Conservation (phyloP, 345 rosid species). For the Psidium guajava region DNA sequence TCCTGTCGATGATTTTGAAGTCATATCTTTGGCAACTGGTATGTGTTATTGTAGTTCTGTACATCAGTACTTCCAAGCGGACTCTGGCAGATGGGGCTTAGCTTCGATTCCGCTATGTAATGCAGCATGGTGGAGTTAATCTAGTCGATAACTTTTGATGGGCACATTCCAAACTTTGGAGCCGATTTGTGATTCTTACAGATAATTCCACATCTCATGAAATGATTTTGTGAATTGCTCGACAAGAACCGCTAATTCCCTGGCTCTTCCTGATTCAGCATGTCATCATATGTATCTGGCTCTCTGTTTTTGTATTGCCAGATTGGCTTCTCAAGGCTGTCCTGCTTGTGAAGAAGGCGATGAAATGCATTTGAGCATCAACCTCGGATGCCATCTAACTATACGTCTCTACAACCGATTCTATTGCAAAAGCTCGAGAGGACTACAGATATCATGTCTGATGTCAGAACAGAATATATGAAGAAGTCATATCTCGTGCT, state of each 20-base stretch:
- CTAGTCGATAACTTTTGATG: not conserved
- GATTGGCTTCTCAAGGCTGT: not conserved
- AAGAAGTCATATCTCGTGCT: too few relatives aligned
- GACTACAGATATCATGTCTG: too few relatives aligned
- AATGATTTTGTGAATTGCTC: not conserved
- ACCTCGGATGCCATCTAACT: too few relatives aligned
- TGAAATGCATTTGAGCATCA: too few relatives aligned
- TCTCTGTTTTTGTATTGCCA: not conserved
- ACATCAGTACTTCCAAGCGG: conserved; percentile 79
- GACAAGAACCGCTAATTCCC: not conserved
- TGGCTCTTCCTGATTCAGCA: not conserved
- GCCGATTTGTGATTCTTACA: not conserved
- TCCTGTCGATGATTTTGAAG: conserved; percentile 51
- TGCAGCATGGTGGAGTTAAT: not conserved
- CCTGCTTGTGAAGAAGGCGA: not conserved
- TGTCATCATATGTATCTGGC: not conserved
- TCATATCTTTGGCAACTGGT: not conserved
- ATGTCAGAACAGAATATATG: too few relatives aligned
- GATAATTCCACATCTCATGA: not conserved
- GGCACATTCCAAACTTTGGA: too few relatives aligned
- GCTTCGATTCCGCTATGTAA: not conserved
- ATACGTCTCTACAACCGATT: too few relatives aligned
- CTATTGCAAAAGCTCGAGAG: too few relatives aligned
- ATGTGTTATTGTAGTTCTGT: conserved; percentile 52
- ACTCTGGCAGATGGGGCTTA: conserved; percentile 72